These are phyloP conservation scores for Cyclotella sp. DNA, from an alignment of 108 stramenopile species.

Conservation along the genomic window DNA sequence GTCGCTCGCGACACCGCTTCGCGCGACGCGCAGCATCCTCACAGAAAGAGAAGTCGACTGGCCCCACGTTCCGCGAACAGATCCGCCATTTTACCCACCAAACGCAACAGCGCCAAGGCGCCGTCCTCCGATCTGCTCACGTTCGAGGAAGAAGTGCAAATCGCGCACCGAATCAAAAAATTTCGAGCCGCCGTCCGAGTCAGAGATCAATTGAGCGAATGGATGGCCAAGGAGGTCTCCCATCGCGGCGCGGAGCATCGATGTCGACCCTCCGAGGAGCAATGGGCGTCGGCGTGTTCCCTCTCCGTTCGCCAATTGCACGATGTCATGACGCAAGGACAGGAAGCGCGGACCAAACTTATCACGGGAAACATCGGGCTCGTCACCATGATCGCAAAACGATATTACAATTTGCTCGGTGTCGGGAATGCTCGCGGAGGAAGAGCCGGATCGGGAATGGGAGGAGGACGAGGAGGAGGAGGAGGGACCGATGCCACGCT, in stretches of 20 bases:
- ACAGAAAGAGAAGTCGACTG: slow-evolving; percentile 27
- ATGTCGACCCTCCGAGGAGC: slow-evolving; percentile 50
- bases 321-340: slow-evolving; percentile 61
- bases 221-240: slow-evolving; percentile 42
- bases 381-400: slow-evolving; percentile 80
- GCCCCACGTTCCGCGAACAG: slow-evolving; percentile 14
- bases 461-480: slow-evolving; percentile 18
- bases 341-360: slow-evolving; percentile 66
- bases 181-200: slow-evolving; percentile 51
- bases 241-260: slow-evolving; percentile 9
- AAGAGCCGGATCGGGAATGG: background rate
- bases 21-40: background rate
- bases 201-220: slow-evolving; percentile 52
- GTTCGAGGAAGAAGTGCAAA: slow-evolving; percentile 61
- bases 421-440: slow-evolving; percentile 31
- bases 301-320: slow-evolving; percentile 56
- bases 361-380: slow-evolving; percentile 80
- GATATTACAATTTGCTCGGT: slow-evolving; percentile 58
- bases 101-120: slow-evolving; percentile 5
- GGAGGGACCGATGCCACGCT: slow-evolving; percentile 77
- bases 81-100: slow-evolving; percentile 42
- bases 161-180: slow-evolving; percentile 52
- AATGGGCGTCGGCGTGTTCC: slow-evolving; percentile 77
- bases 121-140: slow-evolving; percentile 34
- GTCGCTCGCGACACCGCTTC: background rate